Evolutionary conservation across 2,329 filamentous ascomycete species (phyloP).

Genomic region (Fusarium verrucosum): DNA sequence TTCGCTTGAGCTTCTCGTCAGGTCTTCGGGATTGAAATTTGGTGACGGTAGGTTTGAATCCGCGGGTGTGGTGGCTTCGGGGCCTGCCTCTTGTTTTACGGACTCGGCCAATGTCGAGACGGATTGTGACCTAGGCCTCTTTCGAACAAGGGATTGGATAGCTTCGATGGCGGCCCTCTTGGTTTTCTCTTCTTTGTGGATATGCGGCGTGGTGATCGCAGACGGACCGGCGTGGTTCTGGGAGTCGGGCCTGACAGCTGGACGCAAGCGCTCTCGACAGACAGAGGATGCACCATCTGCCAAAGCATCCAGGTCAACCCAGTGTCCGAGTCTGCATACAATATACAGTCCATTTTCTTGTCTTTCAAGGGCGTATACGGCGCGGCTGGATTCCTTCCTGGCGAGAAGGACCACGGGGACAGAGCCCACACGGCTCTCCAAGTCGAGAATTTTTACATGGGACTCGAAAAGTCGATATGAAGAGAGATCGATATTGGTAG

Average conservation of each 20-base stretch:
- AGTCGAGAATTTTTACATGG: constrained; percentile 69
- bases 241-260: constrained; percentile 26
- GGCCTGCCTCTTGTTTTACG: constrained; percentile 26
- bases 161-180: constrained; percentile 70
- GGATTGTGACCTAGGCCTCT: constrained; percentile 57
- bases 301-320: constrained; percentile 69
- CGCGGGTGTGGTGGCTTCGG: constrained; percentile 16
- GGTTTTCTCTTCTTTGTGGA: constrained; percentile 62
- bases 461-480: constrained; percentile 68
- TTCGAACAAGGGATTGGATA: constrained; percentile 69
- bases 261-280: constrained; percentile 46
- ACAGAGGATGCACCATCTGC: constrained; percentile 57
- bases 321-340: constrained; percentile 72
- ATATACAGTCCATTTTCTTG: constrained; percentile 70
- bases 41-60: constrained; percentile 38
- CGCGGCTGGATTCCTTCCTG: constrained; percentile 63
- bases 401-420: constrained; percentile 68
- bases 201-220: constrained; percentile 54
- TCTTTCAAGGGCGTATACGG: constrained; percentile 71
- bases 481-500: constrained; percentile 60
- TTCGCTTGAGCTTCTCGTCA: not conserved
- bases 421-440: constrained; percentile 67
- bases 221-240: constrained; percentile 31
- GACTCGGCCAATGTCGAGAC: constrained; percentile 50
- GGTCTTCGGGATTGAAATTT: constrained; percentile 28